Base-by-base conservation (phyloP, 2,329 filamentous ascomycete genomes). In the Trichoderma sp. region DNA sequence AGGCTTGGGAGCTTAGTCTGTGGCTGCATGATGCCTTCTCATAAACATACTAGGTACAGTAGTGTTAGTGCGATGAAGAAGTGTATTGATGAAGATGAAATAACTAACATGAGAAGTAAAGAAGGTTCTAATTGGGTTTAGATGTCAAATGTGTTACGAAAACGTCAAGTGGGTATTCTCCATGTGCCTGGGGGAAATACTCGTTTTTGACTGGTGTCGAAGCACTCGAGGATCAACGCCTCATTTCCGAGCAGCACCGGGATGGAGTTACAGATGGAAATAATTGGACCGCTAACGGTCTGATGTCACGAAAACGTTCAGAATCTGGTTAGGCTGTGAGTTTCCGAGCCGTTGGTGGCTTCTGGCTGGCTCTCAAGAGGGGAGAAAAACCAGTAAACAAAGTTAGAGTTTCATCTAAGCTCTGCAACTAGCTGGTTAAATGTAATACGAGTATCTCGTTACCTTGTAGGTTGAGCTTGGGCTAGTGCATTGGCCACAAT, bases 281-380 rank as follows among this genome's bases (percentile, higher is more conserved):
- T 24, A 21, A 31, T 21, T 31, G 18, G 33, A 50, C 53, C 63
- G 71, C 50, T 74, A 66, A 62, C 53, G 45, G 67, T 16, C 27
- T 72, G 60, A 35, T 75, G 62, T 71, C 67, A 75, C 50, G 74
- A 33, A 71, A 65, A 38, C 74, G 66, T 71, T 67, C 18, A 66
- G 53, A 63, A 67, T n/a, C 33, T 50, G 18, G 31, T 63, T 59
- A 59, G 59, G 31, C 53, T 56, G 38, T 53, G 53, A 50, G 29
- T 66, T 74, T 66, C 45, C 50, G 21, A 29, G n/a, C 60, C 31
- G 18, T 14, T 21, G 41, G 29, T 29, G 62, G 33, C 35, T 45
- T 41, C 18, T 11, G 29, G 45, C 50, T 69, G 33, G 33, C 62
- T 35, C 29, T 18, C 24, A 53, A 53, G 18, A 27, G 18, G 29